Conservation (phyloP, 2,329 filamentous ascomycete genomes). For the Paracamarosporium sp. region DNA sequence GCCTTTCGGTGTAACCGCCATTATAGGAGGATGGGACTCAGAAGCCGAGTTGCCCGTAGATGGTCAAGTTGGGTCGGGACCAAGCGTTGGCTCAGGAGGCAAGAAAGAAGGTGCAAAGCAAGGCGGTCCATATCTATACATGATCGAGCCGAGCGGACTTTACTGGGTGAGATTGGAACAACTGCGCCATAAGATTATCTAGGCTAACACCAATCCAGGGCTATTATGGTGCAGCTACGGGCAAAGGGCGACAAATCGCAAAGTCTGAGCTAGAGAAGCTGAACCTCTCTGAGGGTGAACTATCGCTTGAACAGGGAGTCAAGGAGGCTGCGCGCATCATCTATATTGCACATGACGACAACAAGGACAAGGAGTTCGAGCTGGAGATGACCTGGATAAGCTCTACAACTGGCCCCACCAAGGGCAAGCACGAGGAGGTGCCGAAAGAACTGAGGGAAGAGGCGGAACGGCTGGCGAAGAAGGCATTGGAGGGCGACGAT, state of each 20-base stretch:
- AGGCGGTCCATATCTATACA: slow-evolving; percentile 93
- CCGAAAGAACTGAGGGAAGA: slow-evolving; percentile 90
- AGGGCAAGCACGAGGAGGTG: slow-evolving; percentile 91
- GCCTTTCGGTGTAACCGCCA: slow-evolving; percentile 95
- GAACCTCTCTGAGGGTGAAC: slow-evolving; percentile 77
- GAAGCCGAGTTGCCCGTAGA: slow-evolving; percentile 86
- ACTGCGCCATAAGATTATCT: background rate
- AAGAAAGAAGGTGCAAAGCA: slow-evolving; percentile 77
- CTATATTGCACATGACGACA: slow-evolving; percentile 96
- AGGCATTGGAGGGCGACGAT: slow-evolving; percentile 84
- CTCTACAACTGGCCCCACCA: slow-evolving; percentile 80
- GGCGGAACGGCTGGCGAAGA: slow-evolving; percentile 91
- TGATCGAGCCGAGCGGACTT: slow-evolving; percentile 96
- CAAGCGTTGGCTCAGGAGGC: slow-evolving; percentile 79
- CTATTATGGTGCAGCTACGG: slow-evolving; percentile 96
- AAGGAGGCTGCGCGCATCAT: slow-evolving; percentile 98
- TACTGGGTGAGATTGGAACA: slow-evolving; percentile 73
- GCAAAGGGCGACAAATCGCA: slow-evolving; percentile 94
- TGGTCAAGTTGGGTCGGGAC: slow-evolving; percentile 86
- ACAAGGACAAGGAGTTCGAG: slow-evolving; percentile 99
- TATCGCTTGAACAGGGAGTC: slow-evolving; percentile 85
- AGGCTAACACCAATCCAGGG: slow-evolving; percentile 58
- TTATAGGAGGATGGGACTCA: slow-evolving; percentile 91
- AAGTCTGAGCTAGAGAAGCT: slow-evolving; percentile 99
- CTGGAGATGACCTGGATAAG: slow-evolving; percentile 99